These are phyloP conservation scores for Scalesia atractyloides DNA, from an alignment of 129 eudicot species.

Conservation along the genomic window DNA sequence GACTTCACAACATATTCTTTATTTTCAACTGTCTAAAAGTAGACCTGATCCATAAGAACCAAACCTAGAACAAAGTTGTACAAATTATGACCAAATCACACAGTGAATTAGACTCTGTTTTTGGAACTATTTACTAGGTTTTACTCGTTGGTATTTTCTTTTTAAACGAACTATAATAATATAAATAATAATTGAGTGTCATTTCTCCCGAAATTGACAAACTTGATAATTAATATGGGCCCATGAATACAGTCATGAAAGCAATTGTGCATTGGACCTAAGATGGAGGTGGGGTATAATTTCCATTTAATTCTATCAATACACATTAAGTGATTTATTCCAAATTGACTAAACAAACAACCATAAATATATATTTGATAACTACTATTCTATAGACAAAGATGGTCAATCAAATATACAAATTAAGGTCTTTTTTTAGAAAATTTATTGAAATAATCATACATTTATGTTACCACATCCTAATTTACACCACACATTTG, in stretches of 20 bases:
- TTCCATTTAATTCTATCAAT: conserved; percentile 23
- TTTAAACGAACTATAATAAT: background rate
- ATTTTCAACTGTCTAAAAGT: too few species aligned
- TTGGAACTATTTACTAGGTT: background rate
- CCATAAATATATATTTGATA: background rate
- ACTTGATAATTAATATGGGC: conserved; percentile 30
- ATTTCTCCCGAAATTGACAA: conserved; percentile 17
- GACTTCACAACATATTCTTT: too few species aligned
- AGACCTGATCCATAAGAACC: too few species aligned
- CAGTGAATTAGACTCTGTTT: background rate
- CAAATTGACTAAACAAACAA: conserved; percentile 27
- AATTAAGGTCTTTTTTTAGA: background rate
- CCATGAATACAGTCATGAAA: conserved; percentile 29
- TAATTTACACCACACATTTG: background rate
- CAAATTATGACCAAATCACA: too few species aligned
- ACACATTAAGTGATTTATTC: conserved; percentile 30
- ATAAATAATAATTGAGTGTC: background rate
- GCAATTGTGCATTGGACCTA: conserved; percentile 38
- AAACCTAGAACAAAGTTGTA: too few species aligned
- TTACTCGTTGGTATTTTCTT: background rate
- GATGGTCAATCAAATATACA: conserved; percentile 17
- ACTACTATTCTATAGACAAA: conserved; percentile 16
- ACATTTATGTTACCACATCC: too few species aligned
- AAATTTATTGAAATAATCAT: background rate
- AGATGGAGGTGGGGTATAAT: conserved; percentile 31